phyloP scores from a whole-genome alignment of 352 stramenopile species.

The Globisporangium barbulae region DNA sequence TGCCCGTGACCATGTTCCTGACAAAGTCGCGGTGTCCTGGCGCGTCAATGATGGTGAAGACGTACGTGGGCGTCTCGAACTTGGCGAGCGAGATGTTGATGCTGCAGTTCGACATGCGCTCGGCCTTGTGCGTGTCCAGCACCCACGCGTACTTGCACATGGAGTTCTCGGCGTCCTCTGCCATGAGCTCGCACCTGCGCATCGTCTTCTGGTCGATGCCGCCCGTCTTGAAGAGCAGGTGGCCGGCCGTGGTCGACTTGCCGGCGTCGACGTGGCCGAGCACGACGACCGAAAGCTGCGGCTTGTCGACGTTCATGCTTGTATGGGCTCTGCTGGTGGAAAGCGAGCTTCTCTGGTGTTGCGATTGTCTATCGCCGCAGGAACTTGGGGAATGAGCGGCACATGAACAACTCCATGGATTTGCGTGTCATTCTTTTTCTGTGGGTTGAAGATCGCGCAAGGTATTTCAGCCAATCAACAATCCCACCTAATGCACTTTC shows the following conservation, averaged over 20 bases:
- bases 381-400: neutral
- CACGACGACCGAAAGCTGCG: conserved; percentile 91
- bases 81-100: conserved; percentile 98
- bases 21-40: conserved; percentile 98
- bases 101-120: conserved; percentile 97
- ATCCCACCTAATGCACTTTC: neutral
- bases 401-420: neutral
- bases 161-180: conserved; percentile 93
- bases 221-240: conserved; percentile 99
- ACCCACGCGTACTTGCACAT: conserved; percentile 99
- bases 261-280: conserved; percentile 97
- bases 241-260: conserved; percentile 98
- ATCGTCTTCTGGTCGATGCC: conserved; percentile 99
- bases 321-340: neutral
- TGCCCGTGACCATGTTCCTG: conserved; percentile 99
- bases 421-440: neutral
- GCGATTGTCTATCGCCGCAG: neutral
- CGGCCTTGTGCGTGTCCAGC: conserved; percentile 97
- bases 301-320: conserved; percentile 29
- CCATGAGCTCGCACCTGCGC: conserved; percentile 98
- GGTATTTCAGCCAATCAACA: neutral
- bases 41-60: conserved; percentile 98
- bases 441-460: conserved; percentile 4
- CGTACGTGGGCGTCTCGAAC: conserved; percentile 96
- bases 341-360: neutral